A percentile compares a stretch with the other conserved stretches of the same genome.
phyloP scores from a whole-genome alignment of 495 filamentous ascomycete genomes.

The Copromyces sp. region DNA sequence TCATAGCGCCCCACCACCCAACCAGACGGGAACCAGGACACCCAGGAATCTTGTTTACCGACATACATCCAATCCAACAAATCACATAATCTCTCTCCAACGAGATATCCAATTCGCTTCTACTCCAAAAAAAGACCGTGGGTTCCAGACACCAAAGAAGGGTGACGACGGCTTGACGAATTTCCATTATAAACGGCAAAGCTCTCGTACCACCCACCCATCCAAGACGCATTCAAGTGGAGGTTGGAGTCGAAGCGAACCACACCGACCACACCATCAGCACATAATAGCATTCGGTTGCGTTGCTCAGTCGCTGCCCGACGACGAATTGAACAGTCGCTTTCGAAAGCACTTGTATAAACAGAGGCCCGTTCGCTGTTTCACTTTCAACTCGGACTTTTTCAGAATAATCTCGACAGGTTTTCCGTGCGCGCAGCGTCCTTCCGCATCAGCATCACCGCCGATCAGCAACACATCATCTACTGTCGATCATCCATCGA shows the following conservation, averaged over 20 bases:
- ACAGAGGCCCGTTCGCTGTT: background rate
- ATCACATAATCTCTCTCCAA: background rate
- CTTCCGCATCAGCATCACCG: background rate
- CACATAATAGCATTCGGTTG: background rate
- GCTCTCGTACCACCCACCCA: background rate
- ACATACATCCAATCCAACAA: background rate
- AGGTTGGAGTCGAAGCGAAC: background rate
- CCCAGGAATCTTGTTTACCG: background rate
- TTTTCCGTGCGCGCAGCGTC: background rate
- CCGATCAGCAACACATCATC: background rate
- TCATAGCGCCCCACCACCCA: background rate
- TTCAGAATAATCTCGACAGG: background rate
- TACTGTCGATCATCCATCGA: background rate
- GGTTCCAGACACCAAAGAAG: background rate
- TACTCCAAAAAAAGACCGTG: background rate
- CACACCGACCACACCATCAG: background rate
- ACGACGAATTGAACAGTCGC: background rate
- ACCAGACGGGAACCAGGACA: background rate
- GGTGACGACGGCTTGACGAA: background rate
- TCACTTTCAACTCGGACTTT: background rate
- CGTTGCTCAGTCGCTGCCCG: background rate
- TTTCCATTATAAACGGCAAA: background rate
- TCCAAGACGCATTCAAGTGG: background rate
- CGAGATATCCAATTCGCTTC: background rate
- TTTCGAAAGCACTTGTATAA: background rate